A percentile compares a stretch with the other conserved stretches of the same genome.
Conservation (phyloP, 2,329 filamentous ascomycete species). For the Amylocarpus encephaloides region DNA sequence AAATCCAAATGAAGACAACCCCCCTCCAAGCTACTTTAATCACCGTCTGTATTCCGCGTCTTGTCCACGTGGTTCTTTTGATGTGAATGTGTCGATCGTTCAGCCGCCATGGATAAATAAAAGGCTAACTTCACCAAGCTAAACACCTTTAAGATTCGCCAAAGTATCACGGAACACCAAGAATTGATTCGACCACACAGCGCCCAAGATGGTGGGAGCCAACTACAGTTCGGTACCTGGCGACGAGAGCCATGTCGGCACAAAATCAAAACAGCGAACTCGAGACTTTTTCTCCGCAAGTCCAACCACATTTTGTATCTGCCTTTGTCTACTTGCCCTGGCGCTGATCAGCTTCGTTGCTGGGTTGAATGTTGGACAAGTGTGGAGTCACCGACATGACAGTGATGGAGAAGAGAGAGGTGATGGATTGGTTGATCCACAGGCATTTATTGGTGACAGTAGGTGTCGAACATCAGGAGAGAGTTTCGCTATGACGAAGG, state of each 20-base stretch:
- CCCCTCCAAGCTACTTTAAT: neutral
- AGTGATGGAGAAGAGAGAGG: constrained; percentile 1
- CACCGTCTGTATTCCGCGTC: neutral
- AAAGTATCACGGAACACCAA: neutral
- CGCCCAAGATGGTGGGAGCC: neutral
- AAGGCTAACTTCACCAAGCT: neutral
- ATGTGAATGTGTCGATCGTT: neutral
- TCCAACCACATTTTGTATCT: constrained; percentile 1
- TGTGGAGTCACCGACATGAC: constrained; percentile 7
- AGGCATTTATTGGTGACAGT: constrained; percentile 18
- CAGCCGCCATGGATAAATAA: constrained; percentile 16
- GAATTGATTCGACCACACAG: neutral
- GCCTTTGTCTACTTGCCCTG: constrained; percentile 4
- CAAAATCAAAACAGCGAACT: neutral
- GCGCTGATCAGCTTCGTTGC: constrained; percentile 6
- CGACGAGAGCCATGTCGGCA: constrained; percentile 8
- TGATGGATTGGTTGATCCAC: constrained; percentile 13
- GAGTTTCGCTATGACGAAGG: neutral
- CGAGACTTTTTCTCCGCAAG: neutral
- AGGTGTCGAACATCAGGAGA: neutral
- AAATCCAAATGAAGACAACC: constrained; percentile 13
- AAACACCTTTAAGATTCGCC: neutral
- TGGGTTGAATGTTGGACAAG: constrained; percentile 16
- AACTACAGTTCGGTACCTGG: constrained; percentile 14
- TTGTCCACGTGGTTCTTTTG: neutral